These are phyloP conservation scores for Pleurotus salmoneostramineus DNA, from an alignment of 768 basidiomycete genomes.

Conservation along the genomic window DNA sequence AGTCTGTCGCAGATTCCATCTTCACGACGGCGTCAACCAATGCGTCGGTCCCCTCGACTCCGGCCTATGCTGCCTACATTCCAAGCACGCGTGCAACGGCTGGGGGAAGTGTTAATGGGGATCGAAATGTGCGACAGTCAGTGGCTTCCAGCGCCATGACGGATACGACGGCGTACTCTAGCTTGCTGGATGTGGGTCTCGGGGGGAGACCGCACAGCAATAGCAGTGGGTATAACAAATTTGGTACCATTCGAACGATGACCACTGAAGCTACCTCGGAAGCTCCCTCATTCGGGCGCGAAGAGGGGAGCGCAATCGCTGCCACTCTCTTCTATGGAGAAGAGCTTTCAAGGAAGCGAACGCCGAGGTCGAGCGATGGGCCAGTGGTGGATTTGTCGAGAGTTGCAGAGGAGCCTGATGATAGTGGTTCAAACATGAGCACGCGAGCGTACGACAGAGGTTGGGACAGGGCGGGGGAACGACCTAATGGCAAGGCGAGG, in stretches of 20 bases:
- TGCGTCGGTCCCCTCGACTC: slow-evolving; percentile 24
- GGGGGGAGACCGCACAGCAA: slow-evolving; percentile 22
- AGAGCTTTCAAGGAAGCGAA: slow-evolving; percentile 46
- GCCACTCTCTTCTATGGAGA: slow-evolving; percentile 20
- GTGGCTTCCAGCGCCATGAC: slow-evolving; percentile 59
- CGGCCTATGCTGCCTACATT: neutral
- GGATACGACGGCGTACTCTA: slow-evolving; percentile 57
- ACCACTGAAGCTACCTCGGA: slow-evolving; percentile 83
- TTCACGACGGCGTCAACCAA: slow-evolving; percentile 18
- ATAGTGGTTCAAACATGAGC: slow-evolving; percentile 44
- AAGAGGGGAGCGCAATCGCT: slow-evolving; percentile 60
- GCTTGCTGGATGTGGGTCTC: slow-evolving; percentile 51
- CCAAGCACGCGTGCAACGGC: neutral
- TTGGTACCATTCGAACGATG: slow-evolving; percentile 77
- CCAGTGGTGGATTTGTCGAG: slow-evolving; percentile 58
- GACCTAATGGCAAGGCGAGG: slow-evolving; percentile 18
- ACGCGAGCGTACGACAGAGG: slow-evolving; percentile 15
- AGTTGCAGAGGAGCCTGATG: slow-evolving; percentile 71
- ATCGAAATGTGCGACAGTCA: slow-evolving; percentile 48
- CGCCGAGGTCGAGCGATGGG: slow-evolving; percentile 50
- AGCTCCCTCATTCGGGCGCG: slow-evolving; percentile 55
- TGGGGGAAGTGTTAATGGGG: neutral
- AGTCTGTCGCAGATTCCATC: slow-evolving; percentile 16
- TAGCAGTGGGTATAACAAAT: slow-evolving; percentile 51
- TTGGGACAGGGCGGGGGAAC: slow-evolving; percentile 16